Percentiles rank a stretch among this genome's conserved stretches.
phyloP scores from a whole-genome alignment of 768 basidiomycete species.

The Austroboletus festivus region DNA sequence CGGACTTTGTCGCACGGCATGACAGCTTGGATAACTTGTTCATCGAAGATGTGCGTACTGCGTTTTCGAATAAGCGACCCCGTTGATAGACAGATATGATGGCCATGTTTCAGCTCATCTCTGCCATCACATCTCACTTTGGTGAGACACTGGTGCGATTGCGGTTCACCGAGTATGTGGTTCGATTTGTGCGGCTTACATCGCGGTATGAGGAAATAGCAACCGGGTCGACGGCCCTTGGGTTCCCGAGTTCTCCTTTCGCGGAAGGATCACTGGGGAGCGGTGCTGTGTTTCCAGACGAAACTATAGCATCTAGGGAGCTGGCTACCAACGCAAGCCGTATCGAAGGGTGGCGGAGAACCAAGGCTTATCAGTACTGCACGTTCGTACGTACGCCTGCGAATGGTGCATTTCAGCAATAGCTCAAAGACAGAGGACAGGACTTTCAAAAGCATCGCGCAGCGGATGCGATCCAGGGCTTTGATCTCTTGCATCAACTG shows the following conservation, averaged over 20 bases:
- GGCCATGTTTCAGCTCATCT: constrained; percentile 49
- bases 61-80: not conserved
- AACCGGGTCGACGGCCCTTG: constrained; percentile 68
- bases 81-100: not conserved
- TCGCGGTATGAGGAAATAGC: constrained; percentile 89
- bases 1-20: constrained; percentile 52
- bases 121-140: constrained; percentile 88
- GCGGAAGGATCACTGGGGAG: constrained; percentile 57
- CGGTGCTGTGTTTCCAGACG: constrained; percentile 78
- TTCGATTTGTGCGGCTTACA: constrained; percentile 84
- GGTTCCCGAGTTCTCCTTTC: constrained; percentile 61
- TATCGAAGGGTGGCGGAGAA: constrained; percentile 92
- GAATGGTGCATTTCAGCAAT: not conserved
- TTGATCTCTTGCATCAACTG: constrained; percentile 87
- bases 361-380: constrained; percentile 73
- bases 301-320: constrained; percentile 62
- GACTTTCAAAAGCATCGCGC: constrained; percentile 60
- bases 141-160: constrained; percentile 86
- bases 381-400: constrained; percentile 49
- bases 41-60: constrained; percentile 81
- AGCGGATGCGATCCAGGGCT: constrained; percentile 63
- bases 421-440: constrained; percentile 37
- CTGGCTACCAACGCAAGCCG: constrained; percentile 72
- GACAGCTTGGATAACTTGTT: constrained; percentile 79
- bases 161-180: constrained; percentile 86